Base-by-base conservation (phyloP, 1,284 basidiomycete species). In the Melanopsichium pennsylvanicum region DNA sequence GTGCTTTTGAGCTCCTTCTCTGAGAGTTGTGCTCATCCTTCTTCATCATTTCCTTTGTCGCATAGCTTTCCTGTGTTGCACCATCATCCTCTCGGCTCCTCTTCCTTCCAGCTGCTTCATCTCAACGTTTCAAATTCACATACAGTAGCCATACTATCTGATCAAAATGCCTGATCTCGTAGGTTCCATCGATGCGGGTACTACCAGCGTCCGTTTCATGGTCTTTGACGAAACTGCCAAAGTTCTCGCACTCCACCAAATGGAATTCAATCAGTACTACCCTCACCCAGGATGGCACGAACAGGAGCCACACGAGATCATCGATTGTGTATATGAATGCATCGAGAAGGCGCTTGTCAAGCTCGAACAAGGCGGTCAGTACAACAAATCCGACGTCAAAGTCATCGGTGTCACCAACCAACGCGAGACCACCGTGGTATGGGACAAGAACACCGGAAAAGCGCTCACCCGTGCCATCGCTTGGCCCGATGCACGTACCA, bases 381-480 rank as follows among this genome's bases (percentile, higher is more conserved):
- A 88, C 86, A 83, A 86, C 12, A 87, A 87, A 75, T 85, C 87
- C 47, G 91, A 91, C 79, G 84, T 98, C 81, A 95, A 94, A 82
- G 91, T 91, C 58, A 92, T 98, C 71, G 95, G 94, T 32, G 92
- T 98, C 83, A 97, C 95, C 42, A 98, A 97, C 81, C 95, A 98
- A 84, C 88, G 96, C 57, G 95, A 98, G 82, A 98, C 96, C 5
- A 89, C 94, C 1, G 88, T 97, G 16, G 91, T 89, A 11, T 98
- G 96, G 96, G 91, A 91, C 80, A 87, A 89, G 67, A 86, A 85
- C 76, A 95, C 93, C 2, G 94, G 95, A 43, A 89, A 90, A 81
- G 89, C 92, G 0, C 83, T 96, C 12, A 92, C 90, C 82, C 75
- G 64, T 35, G 92, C 93, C 39, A 93, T 98, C 71, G 95, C 97